Evolutionary conservation across 148 eudicot species (phyloP).

Genomic region (Beta vulgaris): DNA sequence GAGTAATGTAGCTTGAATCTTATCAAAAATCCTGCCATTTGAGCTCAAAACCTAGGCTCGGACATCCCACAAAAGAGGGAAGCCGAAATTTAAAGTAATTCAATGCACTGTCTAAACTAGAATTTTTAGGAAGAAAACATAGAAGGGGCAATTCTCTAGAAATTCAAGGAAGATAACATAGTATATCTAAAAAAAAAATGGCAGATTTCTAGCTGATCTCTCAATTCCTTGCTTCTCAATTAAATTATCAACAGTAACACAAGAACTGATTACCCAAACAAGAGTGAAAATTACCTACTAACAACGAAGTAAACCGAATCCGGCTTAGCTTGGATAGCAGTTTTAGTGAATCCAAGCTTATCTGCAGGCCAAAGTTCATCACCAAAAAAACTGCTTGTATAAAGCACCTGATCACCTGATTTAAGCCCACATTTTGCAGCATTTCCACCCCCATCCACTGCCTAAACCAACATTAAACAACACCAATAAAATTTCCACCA

Average conservation of each 20-base stretch:
- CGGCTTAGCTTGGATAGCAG: conserved; percentile 94
- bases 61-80: background rate
- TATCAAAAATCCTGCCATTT: too few relatives aligned
- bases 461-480: conserved; percentile 36
- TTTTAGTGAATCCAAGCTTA: conserved; percentile 89
- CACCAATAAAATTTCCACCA: background rate
- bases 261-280: background rate
- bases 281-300: conserved; percentile 62
- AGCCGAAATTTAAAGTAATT: too few relatives aligned
- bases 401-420: conserved; percentile 85
- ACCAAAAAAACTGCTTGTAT: conserved; percentile 99
- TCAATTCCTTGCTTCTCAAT: background rate
- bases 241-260: background rate
- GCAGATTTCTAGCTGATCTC: background rate
- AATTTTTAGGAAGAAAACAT: background rate
- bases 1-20: too few relatives aligned
- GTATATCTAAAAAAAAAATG: background rate
- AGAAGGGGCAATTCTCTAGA: background rate
- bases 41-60: too few relatives aligned
- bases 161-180: too few relatives aligned
- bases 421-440: conserved; percentile 90
- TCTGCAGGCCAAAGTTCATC: conserved; percentile 95
- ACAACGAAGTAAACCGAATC: conserved; percentile 95
- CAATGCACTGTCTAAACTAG: background rate
- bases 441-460: conserved; percentile 89